Evolutionary conservation across 2,329 filamentous ascomycete genomes (phyloP).

Genomic region (Xylaria sp.): DNA sequence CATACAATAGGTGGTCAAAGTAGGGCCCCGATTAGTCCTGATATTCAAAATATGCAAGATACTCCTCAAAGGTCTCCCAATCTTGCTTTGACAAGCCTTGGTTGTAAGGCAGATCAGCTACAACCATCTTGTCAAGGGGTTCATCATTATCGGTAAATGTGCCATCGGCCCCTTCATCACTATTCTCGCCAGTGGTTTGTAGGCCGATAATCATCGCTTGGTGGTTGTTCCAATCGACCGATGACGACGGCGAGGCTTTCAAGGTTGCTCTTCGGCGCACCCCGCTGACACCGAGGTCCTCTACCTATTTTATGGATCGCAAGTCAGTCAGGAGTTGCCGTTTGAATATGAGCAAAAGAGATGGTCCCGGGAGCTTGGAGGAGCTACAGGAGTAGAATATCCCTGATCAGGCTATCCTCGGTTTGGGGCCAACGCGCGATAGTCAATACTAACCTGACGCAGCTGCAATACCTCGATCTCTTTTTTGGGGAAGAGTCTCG

Average conservation of each 20-base stretch:
- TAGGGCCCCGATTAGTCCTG: slow-evolving; percentile 15
- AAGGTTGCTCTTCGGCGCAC: slow-evolving; percentile 24
- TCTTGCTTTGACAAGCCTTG: slow-evolving; percentile 25
- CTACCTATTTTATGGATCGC: slow-evolving; percentile 25
- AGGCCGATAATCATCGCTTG: slow-evolving; percentile 29
- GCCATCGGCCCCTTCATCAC: not conserved
- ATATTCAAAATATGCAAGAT: slow-evolving; percentile 34
- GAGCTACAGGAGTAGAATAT: not conserved
- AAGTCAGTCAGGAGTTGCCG: not conserved
- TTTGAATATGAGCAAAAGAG: not conserved
- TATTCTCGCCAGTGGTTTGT: slow-evolving; percentile 16
- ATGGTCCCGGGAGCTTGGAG: not conserved
- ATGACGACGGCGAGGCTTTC: slow-evolving; percentile 4
- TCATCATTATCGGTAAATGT: slow-evolving; percentile 18
- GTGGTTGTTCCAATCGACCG: slow-evolving; percentile 33
- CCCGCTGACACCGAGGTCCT: slow-evolving; percentile 27
- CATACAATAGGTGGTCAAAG: not conserved
- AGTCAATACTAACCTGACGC: slow-evolving; percentile 23
- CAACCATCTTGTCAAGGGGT: slow-evolving; percentile 24
- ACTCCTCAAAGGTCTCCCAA: slow-evolving; percentile 33
- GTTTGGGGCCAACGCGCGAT: not conserved
- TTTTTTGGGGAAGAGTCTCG: slow-evolving; percentile 23
- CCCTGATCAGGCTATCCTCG: not conserved
- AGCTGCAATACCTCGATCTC: slow-evolving; percentile 25
- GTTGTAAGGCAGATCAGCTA: slow-evolving; percentile 31